Percentiles rank a stretch among this genome's conserved stretches.
Evolutionary conservation across 1,284 basidiomycete species (phyloP).

Genomic region (Papiliotrema fonsecae): DNA sequence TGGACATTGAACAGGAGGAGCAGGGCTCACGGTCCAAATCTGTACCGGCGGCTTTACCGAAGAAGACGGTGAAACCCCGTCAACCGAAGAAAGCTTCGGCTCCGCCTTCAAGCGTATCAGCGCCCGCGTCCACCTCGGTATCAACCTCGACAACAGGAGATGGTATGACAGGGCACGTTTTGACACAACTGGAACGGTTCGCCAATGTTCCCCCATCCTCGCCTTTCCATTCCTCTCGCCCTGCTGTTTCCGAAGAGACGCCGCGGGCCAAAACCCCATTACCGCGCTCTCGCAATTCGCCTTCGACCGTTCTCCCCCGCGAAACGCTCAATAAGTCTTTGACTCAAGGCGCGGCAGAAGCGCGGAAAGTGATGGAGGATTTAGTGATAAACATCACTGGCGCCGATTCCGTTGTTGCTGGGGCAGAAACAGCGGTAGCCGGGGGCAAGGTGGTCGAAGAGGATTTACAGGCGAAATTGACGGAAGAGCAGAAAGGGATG

Average conservation of each 20-base stretch:
- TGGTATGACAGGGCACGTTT: no score
- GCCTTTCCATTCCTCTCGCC: slow-evolving; percentile 3
- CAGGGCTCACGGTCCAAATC: background rate
- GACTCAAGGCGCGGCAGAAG: slow-evolving; percentile 24
- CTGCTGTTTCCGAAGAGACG: background rate
- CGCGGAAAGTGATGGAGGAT: slow-evolving; percentile 28
- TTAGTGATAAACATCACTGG: slow-evolving; percentile 13
- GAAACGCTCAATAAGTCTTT: slow-evolving; percentile 18
- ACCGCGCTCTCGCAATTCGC: slow-evolving; percentile 7
- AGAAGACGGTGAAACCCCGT: background rate
- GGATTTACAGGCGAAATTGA: slow-evolving; percentile 10
- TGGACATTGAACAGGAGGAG: background rate
- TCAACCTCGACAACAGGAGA: no score
- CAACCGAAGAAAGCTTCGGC: background rate
- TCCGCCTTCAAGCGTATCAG: no score
- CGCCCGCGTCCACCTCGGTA: no score
- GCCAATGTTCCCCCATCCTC: slow-evolving; percentile 29
- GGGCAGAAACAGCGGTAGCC: no score
- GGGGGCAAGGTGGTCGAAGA: background rate
- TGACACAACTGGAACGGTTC: slow-evolving; percentile 26
- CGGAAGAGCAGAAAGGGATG: slow-evolving; percentile 31
- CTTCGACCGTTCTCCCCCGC: slow-evolving; percentile 9
- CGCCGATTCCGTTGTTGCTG: background rate
- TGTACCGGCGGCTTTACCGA: background rate
- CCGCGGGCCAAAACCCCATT: slow-evolving; percentile 10